Percentiles rank a stretch among this genome's conserved stretches.
phyloP scores from a whole-genome alignment of 2,329 filamentous ascomycete species.

The Hortaea werneckii region DNA sequence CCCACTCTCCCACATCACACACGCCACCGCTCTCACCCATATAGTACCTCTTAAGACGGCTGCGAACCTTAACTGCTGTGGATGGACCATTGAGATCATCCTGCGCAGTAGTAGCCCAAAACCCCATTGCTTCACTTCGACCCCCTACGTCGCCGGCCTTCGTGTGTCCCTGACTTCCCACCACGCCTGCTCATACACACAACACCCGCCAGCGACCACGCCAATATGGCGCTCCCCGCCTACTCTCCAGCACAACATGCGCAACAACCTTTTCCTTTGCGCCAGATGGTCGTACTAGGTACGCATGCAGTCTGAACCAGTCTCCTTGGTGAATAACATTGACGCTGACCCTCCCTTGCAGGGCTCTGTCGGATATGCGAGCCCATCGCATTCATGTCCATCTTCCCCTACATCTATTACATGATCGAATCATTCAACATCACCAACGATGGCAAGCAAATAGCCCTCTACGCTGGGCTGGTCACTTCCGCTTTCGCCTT shows the following conservation, averaged over 20 bases:
- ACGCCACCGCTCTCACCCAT: background rate
- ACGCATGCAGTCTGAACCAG: conserved; percentile 13
- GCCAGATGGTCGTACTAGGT: conserved; percentile 49
- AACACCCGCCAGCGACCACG: background rate
- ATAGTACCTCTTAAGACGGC: too few species aligned
- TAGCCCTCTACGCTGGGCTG: conserved; percentile 88
- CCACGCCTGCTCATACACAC: background rate
- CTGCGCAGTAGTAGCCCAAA: too few species aligned
- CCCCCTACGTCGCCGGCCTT: too few species aligned
- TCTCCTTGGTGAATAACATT: background rate
- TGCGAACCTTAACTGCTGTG: too few species aligned
- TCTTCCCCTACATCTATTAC: conserved; percentile 96
- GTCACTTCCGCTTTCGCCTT: conserved; percentile 94
- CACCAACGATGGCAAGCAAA: conserved; percentile 65
- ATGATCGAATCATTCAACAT: conserved; percentile 92
- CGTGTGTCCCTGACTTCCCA: background rate
- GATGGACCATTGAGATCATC: too few species aligned
- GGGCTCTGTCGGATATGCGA: conserved; percentile 84
- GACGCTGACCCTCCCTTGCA: conserved; percentile 6
- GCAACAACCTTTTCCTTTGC: conserved; percentile 41
- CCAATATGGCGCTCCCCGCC: background rate
- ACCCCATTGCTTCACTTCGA: too few species aligned
- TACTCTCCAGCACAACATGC: conserved; percentile 3
- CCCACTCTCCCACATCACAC: conserved; percentile 2
- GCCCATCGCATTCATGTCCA: conserved; percentile 98